Conservation (phyloP, 139 green algal genomes). For the Limnomonas spitsbergensis region DNA sequence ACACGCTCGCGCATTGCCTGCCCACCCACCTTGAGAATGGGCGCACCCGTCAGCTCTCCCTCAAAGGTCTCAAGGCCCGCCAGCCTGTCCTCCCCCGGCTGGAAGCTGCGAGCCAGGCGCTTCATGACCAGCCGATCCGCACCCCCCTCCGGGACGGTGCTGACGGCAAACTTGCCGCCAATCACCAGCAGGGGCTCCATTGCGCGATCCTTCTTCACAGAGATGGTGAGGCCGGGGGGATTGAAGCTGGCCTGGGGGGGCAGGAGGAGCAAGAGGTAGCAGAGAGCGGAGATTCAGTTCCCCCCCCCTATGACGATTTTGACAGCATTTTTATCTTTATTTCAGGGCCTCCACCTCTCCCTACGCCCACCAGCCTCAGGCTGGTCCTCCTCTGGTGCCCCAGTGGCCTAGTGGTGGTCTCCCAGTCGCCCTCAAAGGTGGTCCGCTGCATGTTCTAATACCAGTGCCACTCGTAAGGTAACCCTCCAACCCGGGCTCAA, state of each 20-base stretch:
- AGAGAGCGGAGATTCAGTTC: too few species aligned
- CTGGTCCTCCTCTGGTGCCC: too few species aligned
- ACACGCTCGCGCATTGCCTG: too few species aligned
- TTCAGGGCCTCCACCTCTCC: too few species aligned
- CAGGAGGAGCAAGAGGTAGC: background rate
- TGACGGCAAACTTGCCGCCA: conserved; percentile 52
- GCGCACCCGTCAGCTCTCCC: background rate
- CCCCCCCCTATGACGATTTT: too few species aligned
- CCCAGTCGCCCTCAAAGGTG: too few species aligned
- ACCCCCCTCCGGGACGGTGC: conserved; percentile 71
- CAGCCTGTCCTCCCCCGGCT: conserved; percentile 76
- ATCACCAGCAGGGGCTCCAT: conserved; percentile 78
- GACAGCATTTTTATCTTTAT: too few species aligned
- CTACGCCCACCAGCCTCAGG: too few species aligned
- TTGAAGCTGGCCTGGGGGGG: conserved; percentile 75
- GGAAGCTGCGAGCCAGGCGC: conserved; percentile 74
- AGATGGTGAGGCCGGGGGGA: conserved; percentile 86
- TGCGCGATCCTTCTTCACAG: conserved; percentile 91
- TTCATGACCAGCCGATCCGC: conserved; percentile 29
- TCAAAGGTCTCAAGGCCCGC: conserved; percentile 7
- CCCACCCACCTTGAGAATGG: conserved; percentile 8
- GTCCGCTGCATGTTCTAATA: too few species aligned
- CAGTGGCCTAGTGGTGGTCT: too few species aligned
- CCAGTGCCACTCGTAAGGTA: too few species aligned
- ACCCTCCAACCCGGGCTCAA: too few species aligned